Base-by-base conservation (phyloP, 176 grass and related monocot genomes). In the Lolium rigidum region DNA sequence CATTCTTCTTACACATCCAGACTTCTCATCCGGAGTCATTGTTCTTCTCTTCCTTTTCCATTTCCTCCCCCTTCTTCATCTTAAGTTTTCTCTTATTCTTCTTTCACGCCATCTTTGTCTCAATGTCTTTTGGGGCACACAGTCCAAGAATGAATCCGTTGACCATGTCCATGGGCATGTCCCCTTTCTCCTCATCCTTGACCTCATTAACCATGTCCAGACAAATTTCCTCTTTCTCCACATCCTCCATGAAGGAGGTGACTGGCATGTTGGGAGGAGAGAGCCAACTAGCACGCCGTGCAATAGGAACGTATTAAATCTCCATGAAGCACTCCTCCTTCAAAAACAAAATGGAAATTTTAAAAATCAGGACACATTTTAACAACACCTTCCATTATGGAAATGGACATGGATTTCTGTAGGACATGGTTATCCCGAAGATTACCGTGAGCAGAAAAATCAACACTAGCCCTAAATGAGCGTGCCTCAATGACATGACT, bases 1-100 rank as follows among this genome's bases (percentile, higher is more conserved):
- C 86, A n/a, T 79, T 94, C 80, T 91, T 94, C 80, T 89, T 91
- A 76, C 86, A 89, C 51, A 5, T 82, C 58, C 46, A 79, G 15
- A 38, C 8, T 39, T 13, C 24, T 24, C 0, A 15, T 2, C 1
- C 28, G 38, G 38, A 39, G 38, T 3, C 38, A 0, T 71, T 12
- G 1, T 3, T 7, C 46, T 9, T 14, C 43, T 51, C 14, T 46
- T 0, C 24, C 38, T 35, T 46, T 57, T 39, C 37, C 14, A 26
- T 79, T n/a, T 62, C 41, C 25, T 71, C 50, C 10, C 35, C 57
- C 55, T 81, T 78, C 22, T 10, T 28, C 7, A 0, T 7, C 70
- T 74, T 72, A 0, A 5, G 20, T 18, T 16, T 38, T 26, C 15
- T 68, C 28, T 13, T 22, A 11, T 57, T 59, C 20, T 66, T 10